phyloP scores from a whole-genome alignment of 768 basidiomycete genomes.

The Auricularia heimuer region DNA sequence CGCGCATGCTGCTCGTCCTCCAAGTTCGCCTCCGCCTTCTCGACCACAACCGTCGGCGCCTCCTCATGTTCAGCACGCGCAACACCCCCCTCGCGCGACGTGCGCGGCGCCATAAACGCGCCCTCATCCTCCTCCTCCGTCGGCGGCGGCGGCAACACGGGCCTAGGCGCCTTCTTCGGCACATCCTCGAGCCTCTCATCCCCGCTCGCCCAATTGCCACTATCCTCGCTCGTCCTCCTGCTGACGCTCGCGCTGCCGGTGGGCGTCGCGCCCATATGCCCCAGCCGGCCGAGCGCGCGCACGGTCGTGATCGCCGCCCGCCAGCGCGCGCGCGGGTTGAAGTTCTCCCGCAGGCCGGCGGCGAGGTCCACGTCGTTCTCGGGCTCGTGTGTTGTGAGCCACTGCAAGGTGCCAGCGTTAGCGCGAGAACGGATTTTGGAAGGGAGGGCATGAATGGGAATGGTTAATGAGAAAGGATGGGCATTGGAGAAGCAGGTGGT shows the following conservation, averaged over 20 bases:
- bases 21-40: neutral
- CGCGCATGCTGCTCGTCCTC: conserved; percentile 1
- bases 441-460: too few relatives aligned
- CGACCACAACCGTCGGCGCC: neutral
- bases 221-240: neutral
- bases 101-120: neutral
- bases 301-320: conserved; percentile 51
- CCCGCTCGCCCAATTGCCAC: conserved; percentile 3
- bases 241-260: neutral
- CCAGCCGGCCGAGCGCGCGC: conserved; percentile 27
- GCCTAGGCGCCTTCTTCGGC: neutral
- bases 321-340: conserved; percentile 69
- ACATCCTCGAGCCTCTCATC: neutral
- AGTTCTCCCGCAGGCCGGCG: conserved; percentile 68
- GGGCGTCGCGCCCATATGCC: neutral
- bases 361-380: conserved; percentile 68
- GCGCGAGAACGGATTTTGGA: neutral
- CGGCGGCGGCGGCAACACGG: conserved; percentile 1
- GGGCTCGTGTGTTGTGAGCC: conserved; percentile 60
- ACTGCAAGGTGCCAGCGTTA: conserved; percentile 29
- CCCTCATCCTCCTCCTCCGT: neutral
- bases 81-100: neutral
- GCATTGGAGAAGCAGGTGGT: neutral
- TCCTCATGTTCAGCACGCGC: neutral
- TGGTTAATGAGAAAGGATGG: too few relatives aligned